A percentile compares a stretch with the other conserved stretches of the same genome.
These are phyloP conservation scores for Davidsoniella virescens DNA, from an alignment of 2,329 filamentous ascomycete genomes.

Conservation along the genomic window DNA sequence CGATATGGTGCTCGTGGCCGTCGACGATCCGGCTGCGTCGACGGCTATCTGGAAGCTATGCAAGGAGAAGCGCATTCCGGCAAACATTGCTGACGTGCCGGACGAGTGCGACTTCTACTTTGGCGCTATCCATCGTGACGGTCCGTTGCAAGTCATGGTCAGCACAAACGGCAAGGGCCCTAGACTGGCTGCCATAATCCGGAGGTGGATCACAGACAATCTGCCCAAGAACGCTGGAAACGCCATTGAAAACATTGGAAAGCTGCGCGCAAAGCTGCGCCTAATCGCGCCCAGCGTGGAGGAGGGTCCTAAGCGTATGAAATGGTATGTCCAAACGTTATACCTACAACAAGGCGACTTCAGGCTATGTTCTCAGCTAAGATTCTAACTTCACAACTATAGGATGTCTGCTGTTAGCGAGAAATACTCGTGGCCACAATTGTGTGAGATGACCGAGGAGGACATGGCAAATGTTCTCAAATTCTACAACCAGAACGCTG, in stretches of 20 bases:
- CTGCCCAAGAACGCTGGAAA: constrained; percentile 68
- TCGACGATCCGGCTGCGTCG: constrained; percentile 88
- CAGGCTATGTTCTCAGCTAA: no score
- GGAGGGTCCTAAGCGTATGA: constrained; percentile 77
- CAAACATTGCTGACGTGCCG: constrained; percentile 94
- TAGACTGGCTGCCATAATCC: constrained; percentile 71
- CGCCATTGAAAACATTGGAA: constrained; percentile 72
- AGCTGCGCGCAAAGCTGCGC: constrained; percentile 62
- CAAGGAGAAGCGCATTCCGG: constrained; percentile 66
- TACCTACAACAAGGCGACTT: background rate
- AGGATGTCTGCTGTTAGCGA: constrained; percentile 93
- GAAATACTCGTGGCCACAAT: constrained; percentile 66
- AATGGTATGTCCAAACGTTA: constrained; percentile 43
- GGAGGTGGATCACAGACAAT: constrained; percentile 60
- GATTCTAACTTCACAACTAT: constrained; percentile 16
- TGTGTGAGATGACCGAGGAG: constrained; percentile 64
- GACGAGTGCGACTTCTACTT: constrained; percentile 98
- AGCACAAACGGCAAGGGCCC: constrained; percentile 96
- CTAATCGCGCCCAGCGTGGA: constrained; percentile 54
- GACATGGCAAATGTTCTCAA: constrained; percentile 71
- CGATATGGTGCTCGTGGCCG: constrained; percentile 81
- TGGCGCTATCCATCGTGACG: constrained; percentile 86
- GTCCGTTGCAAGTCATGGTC: constrained; percentile 94
- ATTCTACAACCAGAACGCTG: constrained; percentile 48
- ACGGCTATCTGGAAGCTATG: constrained; percentile 85